Base-by-base conservation (phyloP, 441 rosid species). In the Erodium trifolium region DNA sequence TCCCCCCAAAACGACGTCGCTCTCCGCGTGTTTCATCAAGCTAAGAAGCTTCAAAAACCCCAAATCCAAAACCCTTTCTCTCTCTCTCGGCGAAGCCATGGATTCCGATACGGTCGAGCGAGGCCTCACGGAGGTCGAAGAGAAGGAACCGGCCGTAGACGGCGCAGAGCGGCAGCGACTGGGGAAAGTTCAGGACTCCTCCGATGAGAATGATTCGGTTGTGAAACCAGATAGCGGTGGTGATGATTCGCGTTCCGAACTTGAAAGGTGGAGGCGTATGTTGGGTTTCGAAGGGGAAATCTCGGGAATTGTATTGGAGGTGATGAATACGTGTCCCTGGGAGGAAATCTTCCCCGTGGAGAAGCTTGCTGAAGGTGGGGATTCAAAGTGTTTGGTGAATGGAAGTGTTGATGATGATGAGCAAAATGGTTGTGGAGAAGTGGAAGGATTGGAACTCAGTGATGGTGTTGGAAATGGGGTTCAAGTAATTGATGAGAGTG, bases 401-500 rank as follows among this genome's bases (percentile, higher is more conserved):
- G 37, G 65, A 17, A 39, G 10, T 29, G 16, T 66, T 14, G 17
- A 0, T 49, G 17, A 16, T n/a, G 47, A 11, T 4, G 76, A 70
- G 17, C 63, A 66, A 35, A 69, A 68, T 43, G 55, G 69, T 8
- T 68, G 57, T 51, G 66, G 78, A 66, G 78, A 75, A 37, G 16
- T 35, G 49, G 63, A 45, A 29, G 66, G 65, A 70, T 66, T 65
- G 51, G 68, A 67, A 59, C 64, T 47, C 43, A 63, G 41, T 37
- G 77, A 73, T 69, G 66, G 63, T 66, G 81, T 70, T 63, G 72
- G 85, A 18, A 60, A 71, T 68, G 83, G 83, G 75, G 62, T 87
- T 70, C 82, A 89, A 75, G 80, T 89, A 35, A 74, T 87, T 64
- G 96, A 89, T 74, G 91, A 89, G 66, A 88, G 87, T 5, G 94